phyloP scores from a whole-genome alignment of 148 eudicot genomes.

The Rhododendron kiyosumense region DNA sequence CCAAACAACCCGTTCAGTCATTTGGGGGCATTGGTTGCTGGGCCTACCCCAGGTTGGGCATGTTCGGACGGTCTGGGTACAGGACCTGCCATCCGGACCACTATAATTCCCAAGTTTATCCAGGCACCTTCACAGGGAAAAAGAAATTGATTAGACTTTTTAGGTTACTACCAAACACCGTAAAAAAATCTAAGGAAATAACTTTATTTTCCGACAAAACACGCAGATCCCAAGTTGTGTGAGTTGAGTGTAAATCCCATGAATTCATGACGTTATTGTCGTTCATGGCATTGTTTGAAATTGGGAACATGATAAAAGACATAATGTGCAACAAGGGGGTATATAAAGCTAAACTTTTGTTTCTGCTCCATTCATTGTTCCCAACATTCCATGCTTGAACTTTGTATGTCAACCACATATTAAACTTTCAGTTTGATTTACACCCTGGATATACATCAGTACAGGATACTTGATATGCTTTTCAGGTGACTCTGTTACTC shows the following conservation, averaged over 20 bases:
- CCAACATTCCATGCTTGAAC: neutral
- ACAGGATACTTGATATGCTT: neutral
- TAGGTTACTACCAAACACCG: neutral
- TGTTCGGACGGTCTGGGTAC: too few relatives aligned
- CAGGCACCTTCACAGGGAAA: neutral
- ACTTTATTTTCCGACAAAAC: neutral
- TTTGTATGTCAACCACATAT: neutral
- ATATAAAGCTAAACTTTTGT: neutral
- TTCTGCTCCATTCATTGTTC: neutral
- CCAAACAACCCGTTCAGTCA: too few relatives aligned
- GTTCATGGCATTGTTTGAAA: neutral
- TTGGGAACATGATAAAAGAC: neutral
- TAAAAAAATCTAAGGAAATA: neutral
- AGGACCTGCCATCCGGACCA: too few relatives aligned
- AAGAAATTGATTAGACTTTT: neutral
- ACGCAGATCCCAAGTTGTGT: neutral
- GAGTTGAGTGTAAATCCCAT: neutral
- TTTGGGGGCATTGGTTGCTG: too few relatives aligned
- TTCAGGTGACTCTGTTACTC: conserved; percentile 65
- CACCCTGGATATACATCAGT: neutral
- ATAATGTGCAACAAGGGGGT: neutral
- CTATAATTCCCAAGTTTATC: neutral
- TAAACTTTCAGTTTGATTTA: neutral
- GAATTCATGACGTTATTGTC: neutral
- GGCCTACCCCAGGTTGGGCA: too few relatives aligned